A percentile compares a stretch with the other conserved stretches of the same genome.
Conservation (phyloP, 2,329 filamentous ascomycete species). For the Penicillium sp. region DNA sequence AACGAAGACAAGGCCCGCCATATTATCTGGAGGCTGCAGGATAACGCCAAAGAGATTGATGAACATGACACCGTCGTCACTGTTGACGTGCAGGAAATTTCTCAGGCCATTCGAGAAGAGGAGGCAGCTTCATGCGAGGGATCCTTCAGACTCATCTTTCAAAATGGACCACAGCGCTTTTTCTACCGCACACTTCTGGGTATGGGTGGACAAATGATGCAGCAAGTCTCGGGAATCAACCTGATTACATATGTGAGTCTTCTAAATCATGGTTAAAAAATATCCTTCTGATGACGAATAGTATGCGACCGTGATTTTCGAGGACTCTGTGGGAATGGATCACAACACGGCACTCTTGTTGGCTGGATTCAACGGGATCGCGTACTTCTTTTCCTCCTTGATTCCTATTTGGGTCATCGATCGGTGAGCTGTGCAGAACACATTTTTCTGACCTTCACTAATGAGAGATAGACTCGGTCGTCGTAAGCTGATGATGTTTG, state of each 20-base stretch:
- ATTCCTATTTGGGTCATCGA: slow-evolving; percentile 45
- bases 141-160: slow-evolving; percentile 29
- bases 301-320: slow-evolving; percentile 49
- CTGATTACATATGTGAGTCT: slow-evolving; percentile 31
- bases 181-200: slow-evolving; percentile 30
- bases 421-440: slow-evolving; percentile 16
- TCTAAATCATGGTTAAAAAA: neutral
- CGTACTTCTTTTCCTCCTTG: slow-evolving; percentile 43
- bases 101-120: slow-evolving; percentile 27
- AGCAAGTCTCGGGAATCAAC: slow-evolving; percentile 36
- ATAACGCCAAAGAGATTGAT: slow-evolving; percentile 26
- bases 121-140: slow-evolving; percentile 24
- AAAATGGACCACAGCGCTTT: slow-evolving; percentile 29
- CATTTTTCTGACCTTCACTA: neutral
- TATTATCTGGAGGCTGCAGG: slow-evolving; percentile 39
- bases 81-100: slow-evolving; percentile 26
- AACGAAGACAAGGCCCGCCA: slow-evolving; percentile 39
- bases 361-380: slow-evolving; percentile 47
- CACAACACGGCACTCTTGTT: slow-evolving; percentile 40
- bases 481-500: slow-evolving; percentile 62
- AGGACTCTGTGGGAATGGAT: slow-evolving; percentile 48
- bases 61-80: slow-evolving; percentile 31
- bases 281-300: slow-evolving; percentile 10
- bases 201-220: slow-evolving; percentile 37
- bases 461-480: slow-evolving; percentile 45